phyloP scores from a whole-genome alignment of 2,329 filamentous ascomycete species.

The Botrytis squamosa region DNA sequence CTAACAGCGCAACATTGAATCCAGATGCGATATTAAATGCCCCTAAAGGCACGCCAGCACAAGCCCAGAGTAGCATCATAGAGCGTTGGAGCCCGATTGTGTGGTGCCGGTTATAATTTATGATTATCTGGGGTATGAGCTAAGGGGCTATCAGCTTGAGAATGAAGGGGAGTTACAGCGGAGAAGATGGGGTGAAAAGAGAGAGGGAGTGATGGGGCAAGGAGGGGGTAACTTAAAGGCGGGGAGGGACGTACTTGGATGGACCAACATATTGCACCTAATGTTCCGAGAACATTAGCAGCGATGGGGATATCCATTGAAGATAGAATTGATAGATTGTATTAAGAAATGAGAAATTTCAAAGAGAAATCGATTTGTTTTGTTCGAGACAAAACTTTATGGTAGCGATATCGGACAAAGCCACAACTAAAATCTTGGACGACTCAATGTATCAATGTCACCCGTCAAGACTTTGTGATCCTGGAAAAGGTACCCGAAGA shows the following conservation, averaged over 20 bases:
- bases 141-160: constrained; percentile 37
- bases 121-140: constrained; percentile 67
- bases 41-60: constrained; percentile 65
- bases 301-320: constrained; percentile 55
- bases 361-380: background rate
- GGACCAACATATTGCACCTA: constrained; percentile 66
- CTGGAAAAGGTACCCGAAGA: background rate
- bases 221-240: background rate
- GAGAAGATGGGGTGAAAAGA: too few relatives aligned
- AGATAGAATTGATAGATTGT: too few relatives aligned
- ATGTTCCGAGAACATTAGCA: constrained; percentile 58
- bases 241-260: constrained; percentile 50
- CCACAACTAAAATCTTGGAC: background rate
- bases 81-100: constrained; percentile 63
- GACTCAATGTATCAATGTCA: background rate
- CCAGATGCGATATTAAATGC: constrained; percentile 40
- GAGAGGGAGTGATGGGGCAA: background rate
- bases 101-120: constrained; percentile 66
- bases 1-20: constrained; percentile 38
- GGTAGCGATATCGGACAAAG: background rate
- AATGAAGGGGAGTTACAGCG: background rate
- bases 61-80: constrained; percentile 73
- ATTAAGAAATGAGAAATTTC: background rate
- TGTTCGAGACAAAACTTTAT: background rate
- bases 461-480: background rate